Evolutionary conservation across 2,329 filamentous ascomycete species (phyloP).

Genomic region (Xylariaceae sp.): DNA sequence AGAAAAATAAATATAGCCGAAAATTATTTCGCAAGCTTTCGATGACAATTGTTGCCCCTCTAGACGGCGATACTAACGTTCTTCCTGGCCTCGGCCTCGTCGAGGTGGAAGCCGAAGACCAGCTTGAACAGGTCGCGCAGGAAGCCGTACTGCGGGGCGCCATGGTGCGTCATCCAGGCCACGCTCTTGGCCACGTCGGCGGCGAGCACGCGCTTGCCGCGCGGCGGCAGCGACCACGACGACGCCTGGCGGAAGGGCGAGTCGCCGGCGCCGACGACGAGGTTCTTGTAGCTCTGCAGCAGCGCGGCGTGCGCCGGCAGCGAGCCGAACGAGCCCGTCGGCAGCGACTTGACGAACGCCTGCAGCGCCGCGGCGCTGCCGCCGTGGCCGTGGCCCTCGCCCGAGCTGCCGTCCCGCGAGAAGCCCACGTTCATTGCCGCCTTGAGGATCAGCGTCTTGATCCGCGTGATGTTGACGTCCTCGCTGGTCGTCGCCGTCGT

Average conservation of each 20-base stretch:
- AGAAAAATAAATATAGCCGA: too few species aligned
- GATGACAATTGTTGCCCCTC: not conserved
- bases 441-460: slow-evolving; percentile 80
- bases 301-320: slow-evolving; percentile 70
- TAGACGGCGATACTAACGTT: slow-evolving; percentile 63
- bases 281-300: slow-evolving; percentile 77
- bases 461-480: slow-evolving; percentile 74
- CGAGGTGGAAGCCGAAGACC: slow-evolving; percentile 81
- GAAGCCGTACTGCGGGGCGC: slow-evolving; percentile 66
- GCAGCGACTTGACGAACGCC: slow-evolving; percentile 74
- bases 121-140: slow-evolving; percentile 79
- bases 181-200: slow-evolving; percentile 82
- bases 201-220: slow-evolving; percentile 64
- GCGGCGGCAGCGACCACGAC: slow-evolving; percentile 56
- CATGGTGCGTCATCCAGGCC: slow-evolving; percentile 67
- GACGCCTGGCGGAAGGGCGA: slow-evolving; percentile 61
- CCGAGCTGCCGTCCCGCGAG: slow-evolving; percentile 56
- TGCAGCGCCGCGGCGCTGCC: slow-evolving; percentile 62
- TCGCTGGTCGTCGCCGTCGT: slow-evolving; percentile 71
- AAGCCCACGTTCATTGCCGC: slow-evolving; percentile 86
- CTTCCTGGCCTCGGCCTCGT: slow-evolving; percentile 73
- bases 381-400: slow-evolving; percentile 42
- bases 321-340: slow-evolving; percentile 77
- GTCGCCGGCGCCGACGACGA: slow-evolving; percentile 75
- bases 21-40: not conserved